Percentiles rank a stretch among this genome's conserved stretches.
phyloP scores from a whole-genome alignment of 345 rosid genomes.

The Citrus sp. region DNA sequence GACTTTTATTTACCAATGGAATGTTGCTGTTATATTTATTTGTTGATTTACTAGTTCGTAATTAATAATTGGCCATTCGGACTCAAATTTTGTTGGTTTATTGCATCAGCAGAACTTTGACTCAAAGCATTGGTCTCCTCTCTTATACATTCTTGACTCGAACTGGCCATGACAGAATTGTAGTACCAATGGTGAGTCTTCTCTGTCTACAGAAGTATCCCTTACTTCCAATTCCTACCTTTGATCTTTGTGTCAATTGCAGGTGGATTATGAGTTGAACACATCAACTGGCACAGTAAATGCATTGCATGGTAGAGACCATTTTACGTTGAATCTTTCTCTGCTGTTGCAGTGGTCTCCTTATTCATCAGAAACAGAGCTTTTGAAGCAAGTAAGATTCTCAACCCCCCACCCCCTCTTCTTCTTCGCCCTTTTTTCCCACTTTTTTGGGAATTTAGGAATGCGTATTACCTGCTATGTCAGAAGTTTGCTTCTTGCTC shows the following conservation, averaged over 20 bases:
- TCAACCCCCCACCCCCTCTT: not conserved
- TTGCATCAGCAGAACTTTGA: slow-evolving; percentile 41
- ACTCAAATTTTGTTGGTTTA: slow-evolving; percentile 8
- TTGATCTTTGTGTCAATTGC: slow-evolving; percentile 20
- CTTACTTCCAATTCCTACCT: not conserved
- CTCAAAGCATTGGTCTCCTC: slow-evolving; percentile 85
- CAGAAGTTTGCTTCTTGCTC: not conserved
- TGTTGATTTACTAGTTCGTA: not conserved
- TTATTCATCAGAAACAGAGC: slow-evolving; percentile 77
- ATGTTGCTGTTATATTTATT: not conserved
- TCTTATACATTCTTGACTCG: slow-evolving; percentile 80
- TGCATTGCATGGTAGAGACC: slow-evolving; percentile 50
- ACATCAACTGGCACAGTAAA: slow-evolving; percentile 33
- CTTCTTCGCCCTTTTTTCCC: too few species aligned
- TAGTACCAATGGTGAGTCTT: slow-evolving; percentile 89
- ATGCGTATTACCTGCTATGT: not conserved
- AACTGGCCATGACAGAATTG: slow-evolving; percentile 78
- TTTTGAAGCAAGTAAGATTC: slow-evolving; percentile 74
- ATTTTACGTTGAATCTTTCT: slow-evolving; percentile 61
- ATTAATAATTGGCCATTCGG: not conserved
- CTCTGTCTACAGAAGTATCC: not conserved
- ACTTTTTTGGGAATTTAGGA: not conserved
- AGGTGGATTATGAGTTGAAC: slow-evolving; percentile 79
- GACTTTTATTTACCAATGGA: not conserved
- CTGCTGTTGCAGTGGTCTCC: slow-evolving; percentile 86